These are phyloP conservation scores for Penicillium salamii DNA, from an alignment of 495 filamentous ascomycete genomes.

Conservation along the genomic window DNA sequence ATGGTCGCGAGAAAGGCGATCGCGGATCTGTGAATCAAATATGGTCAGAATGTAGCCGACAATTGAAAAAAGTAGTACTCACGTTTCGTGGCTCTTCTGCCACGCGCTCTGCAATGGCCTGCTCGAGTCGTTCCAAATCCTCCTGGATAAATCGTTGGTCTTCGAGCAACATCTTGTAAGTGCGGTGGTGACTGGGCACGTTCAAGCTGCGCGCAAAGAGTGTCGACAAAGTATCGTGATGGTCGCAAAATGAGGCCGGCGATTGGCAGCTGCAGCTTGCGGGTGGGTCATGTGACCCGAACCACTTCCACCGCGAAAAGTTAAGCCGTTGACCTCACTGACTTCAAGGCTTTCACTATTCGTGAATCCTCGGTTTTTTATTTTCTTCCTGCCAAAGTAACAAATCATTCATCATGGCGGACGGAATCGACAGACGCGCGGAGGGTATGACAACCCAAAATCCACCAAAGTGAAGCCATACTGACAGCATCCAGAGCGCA, in stretches of 20 bases:
- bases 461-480: slow-evolving; percentile 5
- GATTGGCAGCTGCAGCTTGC: slow-evolving; percentile 23
- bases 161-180: slow-evolving; percentile 73
- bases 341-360: not conserved
- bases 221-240: not conserved
- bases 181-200: not conserved
- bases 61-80: slow-evolving; percentile 28
- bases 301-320: slow-evolving; percentile 21
- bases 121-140: slow-evolving; percentile 91
- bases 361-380: slow-evolving; percentile 5
- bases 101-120: slow-evolving; percentile 85
- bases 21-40: slow-evolving; percentile 62
- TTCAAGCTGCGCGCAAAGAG: not conserved
- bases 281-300: slow-evolving; percentile 30
- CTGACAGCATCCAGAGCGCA: slow-evolving; percentile 63
- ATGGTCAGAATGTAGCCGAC: slow-evolving; percentile 25
- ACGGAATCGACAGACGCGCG: slow-evolving; percentile 88
- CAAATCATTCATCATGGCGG: slow-evolving; percentile 64
- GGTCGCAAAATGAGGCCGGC: slow-evolving; percentile 6
- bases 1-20: slow-evolving; percentile 83
- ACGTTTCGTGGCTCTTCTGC: slow-evolving; percentile 86
- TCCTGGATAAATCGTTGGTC: slow-evolving; percentile 91
- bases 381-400: slow-evolving; percentile 4
- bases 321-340: slow-evolving; percentile 10
- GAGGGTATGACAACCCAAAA: slow-evolving; percentile 53